Conservation (phyloP, 495 filamentous ascomycete species). For the Sporormia fimetaria region DNA sequence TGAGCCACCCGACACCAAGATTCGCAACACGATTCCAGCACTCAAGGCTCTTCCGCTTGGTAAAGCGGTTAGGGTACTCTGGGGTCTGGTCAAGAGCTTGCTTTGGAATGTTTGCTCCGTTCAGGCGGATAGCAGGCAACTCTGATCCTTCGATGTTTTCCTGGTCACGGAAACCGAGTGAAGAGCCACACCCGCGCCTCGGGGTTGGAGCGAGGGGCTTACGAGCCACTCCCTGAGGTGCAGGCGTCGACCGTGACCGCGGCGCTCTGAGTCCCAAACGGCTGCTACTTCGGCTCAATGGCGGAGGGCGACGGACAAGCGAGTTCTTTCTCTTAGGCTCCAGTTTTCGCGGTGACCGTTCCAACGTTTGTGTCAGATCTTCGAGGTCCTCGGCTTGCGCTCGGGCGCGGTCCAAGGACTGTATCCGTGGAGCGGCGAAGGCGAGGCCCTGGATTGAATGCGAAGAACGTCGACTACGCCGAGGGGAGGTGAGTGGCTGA, state of each 20-base stretch:
- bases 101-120: slow-evolving; percentile 11
- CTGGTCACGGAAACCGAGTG: slow-evolving; percentile 22
- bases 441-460: slow-evolving; percentile 33
- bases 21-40: slow-evolving; percentile 20
- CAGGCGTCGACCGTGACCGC: slow-evolving; percentile 14
- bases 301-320: slow-evolving; percentile 28
- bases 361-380: slow-evolving; percentile 26
- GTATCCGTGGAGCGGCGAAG: slow-evolving; percentile 33
- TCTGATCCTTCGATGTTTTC: slow-evolving; percentile 24
- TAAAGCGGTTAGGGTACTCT: slow-evolving; percentile 14
- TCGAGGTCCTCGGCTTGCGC: slow-evolving; percentile 27
- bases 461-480: slow-evolving; percentile 23
- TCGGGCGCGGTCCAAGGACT: slow-evolving; percentile 32
- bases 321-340: slow-evolving; percentile 11
- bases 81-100: slow-evolving; percentile 16
- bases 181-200: slow-evolving; percentile 12
- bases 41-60: slow-evolving; percentile 20
- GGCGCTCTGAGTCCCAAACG: slow-evolving; percentile 13
- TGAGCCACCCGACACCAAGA: slow-evolving; percentile 19
- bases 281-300: slow-evolving; percentile 27
- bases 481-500: slow-evolving; percentile 5
- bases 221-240: slow-evolving; percentile 19
- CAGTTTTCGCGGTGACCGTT: slow-evolving; percentile 30
- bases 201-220: slow-evolving; percentile 6
- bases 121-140: slow-evolving; percentile 9